phyloP scores from a whole-genome alignment of 2,329 filamentous ascomycete genomes.

The Westerdykella ornata region DNA sequence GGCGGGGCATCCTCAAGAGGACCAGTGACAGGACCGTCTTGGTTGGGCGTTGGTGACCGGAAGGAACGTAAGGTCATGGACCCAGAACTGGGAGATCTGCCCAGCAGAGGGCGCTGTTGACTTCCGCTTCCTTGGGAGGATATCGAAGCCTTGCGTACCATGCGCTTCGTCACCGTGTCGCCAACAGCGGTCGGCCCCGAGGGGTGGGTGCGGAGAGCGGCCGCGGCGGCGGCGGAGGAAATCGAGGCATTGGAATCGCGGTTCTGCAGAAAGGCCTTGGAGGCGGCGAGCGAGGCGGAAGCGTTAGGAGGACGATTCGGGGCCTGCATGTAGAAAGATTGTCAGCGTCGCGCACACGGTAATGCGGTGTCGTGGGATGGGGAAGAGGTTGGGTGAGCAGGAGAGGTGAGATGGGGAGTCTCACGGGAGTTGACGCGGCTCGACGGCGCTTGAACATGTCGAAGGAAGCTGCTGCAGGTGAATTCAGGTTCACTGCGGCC shows the following conservation, averaged over 20 bases:
- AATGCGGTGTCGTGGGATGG: neutral
- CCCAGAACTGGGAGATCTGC: conserved; percentile 55
- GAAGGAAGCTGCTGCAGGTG: conserved; percentile 4
- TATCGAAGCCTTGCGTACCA: conserved; percentile 63
- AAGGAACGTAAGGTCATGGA: conserved; percentile 91
- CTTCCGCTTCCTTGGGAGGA: conserved; percentile 57
- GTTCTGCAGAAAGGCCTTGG: conserved; percentile 69
- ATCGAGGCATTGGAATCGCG: conserved; percentile 59
- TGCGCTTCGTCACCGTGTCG: conserved; percentile 82
- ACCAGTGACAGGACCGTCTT: conserved; percentile 18
- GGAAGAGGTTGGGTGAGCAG: conserved; percentile 1
- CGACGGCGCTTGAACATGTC: conserved; percentile 30
- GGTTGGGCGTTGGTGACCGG: conserved; percentile 57
- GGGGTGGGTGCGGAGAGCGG: conserved; percentile 72
- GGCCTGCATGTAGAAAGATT: conserved; percentile 22
- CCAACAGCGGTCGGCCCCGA: conserved; percentile 72
- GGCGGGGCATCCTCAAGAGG: conserved; percentile 55
- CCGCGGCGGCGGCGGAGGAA: conserved; percentile 78
- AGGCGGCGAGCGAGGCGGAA: conserved; percentile 71
- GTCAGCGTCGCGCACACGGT: conserved; percentile 3
- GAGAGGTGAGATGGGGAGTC: conserved; percentile 5
- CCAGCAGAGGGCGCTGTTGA: conserved; percentile 33
- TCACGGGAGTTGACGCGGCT: conserved; percentile 32
- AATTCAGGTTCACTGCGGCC: conserved; percentile 17
- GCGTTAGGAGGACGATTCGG: conserved; percentile 52